Evolutionary conservation across 345 rosid genomes (phyloP).

Genomic region (Euphorbia peplus): DNA sequence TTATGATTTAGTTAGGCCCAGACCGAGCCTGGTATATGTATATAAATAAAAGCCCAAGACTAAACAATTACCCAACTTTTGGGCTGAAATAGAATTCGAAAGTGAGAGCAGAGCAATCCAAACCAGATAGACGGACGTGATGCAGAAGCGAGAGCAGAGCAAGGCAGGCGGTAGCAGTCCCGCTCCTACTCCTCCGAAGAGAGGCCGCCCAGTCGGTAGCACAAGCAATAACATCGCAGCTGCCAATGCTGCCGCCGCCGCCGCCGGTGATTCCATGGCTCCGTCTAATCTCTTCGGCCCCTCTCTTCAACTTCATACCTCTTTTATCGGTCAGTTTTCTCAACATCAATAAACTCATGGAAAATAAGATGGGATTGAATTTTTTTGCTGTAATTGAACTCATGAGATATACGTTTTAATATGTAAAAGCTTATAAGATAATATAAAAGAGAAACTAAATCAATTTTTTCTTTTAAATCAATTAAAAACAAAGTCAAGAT

Average conservation of each 20-base stretch:
- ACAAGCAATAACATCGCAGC: conserved; percentile 44
- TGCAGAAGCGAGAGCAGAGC: conserved; percentile 87
- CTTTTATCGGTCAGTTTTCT: conserved; percentile 63
- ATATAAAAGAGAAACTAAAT: too few species aligned
- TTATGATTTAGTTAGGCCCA: too few species aligned
- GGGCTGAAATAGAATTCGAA: background rate
- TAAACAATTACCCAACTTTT: too few species aligned
- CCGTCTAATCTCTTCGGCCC: conserved; percentile 81
- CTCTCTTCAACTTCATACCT: conserved; percentile 79
- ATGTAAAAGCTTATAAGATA: too few species aligned
- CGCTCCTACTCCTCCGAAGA: conserved; percentile 58
- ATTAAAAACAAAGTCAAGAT: too few species aligned
- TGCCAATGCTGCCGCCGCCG: conserved; percentile 26
- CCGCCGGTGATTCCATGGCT: conserved; percentile 58
- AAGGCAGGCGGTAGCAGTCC: conserved; percentile 67
- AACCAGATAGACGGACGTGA: conserved; percentile 10
- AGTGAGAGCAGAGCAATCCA: conserved; percentile 58
- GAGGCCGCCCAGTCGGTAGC: conserved; percentile 94
- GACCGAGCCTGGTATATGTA: too few species aligned
- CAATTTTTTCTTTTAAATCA: too few species aligned
- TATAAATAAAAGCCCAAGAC: too few species aligned
- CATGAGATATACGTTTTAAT: too few species aligned
- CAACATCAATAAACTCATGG: too few species aligned
- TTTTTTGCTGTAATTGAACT: too few species aligned
- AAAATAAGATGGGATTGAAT: too few species aligned